phyloP scores from a whole-genome alignment of 768 basidiomycete genomes.

The Trametes maxima region DNA sequence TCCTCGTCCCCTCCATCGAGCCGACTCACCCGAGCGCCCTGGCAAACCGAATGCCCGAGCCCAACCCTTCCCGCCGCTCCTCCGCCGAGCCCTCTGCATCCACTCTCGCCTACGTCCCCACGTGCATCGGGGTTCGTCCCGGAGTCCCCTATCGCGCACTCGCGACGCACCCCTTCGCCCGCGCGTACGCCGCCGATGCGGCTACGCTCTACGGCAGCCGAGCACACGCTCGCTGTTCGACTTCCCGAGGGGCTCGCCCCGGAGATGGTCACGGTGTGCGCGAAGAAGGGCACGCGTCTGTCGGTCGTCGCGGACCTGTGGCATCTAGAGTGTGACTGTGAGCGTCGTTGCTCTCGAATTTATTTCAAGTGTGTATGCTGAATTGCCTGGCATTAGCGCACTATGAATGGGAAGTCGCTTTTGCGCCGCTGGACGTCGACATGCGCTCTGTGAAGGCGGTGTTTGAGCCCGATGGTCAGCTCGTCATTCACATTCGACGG shows the following conservation, averaged over 20 bases:
- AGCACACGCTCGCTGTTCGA: slow-evolving; percentile 49
- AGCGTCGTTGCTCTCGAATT: slow-evolving; percentile 31
- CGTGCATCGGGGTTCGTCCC: slow-evolving; percentile 7
- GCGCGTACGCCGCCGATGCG: slow-evolving; percentile 44
- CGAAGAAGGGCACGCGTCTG: slow-evolving; percentile 59
- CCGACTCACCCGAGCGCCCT: neutral
- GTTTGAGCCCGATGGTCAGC: slow-evolving; percentile 34
- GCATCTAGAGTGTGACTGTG: slow-evolving; percentile 62
- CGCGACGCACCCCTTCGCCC: slow-evolving; percentile 14
- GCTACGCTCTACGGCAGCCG: slow-evolving; percentile 42
- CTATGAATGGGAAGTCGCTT: slow-evolving; percentile 62
- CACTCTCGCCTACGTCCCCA: slow-evolving; percentile 2
- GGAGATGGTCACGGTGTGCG: slow-evolving; percentile 67
- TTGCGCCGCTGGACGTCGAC: slow-evolving; percentile 56
- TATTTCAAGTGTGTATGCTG: neutral
- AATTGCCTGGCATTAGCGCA: slow-evolving; percentile 43
- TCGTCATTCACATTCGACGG: slow-evolving; percentile 20
- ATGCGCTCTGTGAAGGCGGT: slow-evolving; percentile 54
- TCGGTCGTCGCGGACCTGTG: slow-evolving; percentile 63
- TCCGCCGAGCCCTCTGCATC: neutral
- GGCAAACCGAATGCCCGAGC: neutral
- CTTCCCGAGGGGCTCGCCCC: slow-evolving; percentile 52
- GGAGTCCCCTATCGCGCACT: slow-evolving; percentile 15
- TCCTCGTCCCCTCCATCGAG: neutral
- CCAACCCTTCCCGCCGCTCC: neutral